Conservation (phyloP, 2,329 filamentous ascomycete species). For the Cryphonectria nitschkei region DNA sequence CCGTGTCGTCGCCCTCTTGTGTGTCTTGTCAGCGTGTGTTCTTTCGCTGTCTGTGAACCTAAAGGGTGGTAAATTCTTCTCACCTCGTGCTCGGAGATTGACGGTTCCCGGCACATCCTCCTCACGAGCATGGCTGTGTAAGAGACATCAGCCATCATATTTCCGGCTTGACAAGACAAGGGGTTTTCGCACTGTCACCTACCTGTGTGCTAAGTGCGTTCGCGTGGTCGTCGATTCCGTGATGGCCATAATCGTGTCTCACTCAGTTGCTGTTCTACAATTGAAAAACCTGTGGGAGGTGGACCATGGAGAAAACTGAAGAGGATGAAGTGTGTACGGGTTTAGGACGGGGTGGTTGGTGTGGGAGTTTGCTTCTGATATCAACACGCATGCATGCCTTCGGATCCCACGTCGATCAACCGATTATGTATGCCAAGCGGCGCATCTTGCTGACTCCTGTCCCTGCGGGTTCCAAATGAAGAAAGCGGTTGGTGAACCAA, state of each 20-base stretch:
- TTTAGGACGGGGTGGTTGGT: not conserved
- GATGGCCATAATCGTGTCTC: not conserved
- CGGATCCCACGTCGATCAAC: not conserved
- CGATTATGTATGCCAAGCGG: conserved; percentile 4
- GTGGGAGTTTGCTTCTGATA: not conserved
- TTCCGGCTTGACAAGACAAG: not conserved
- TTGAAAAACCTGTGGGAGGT: not conserved
- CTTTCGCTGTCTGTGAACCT: not conserved
- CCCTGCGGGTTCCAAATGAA: conserved; percentile 8
- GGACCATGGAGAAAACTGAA: not conserved
- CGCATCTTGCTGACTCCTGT: not conserved
- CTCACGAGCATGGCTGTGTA: conserved; percentile 56
- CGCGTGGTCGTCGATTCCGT: not conserved
- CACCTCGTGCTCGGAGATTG: conserved; percentile 47
- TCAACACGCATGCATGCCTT: not conserved
- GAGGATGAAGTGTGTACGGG: not conserved
- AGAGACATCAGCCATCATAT: not conserved
- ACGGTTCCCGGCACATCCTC: conserved; percentile 61
- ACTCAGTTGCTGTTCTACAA: not conserved
- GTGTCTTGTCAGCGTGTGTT: not conserved
- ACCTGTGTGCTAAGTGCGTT: conserved; percentile 24
- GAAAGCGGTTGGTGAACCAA: not conserved
- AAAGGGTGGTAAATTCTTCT: conserved; percentile 8
- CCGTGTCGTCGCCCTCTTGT: conserved; percentile 49
- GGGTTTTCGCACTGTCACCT: not conserved